A percentile compares a stretch with the other conserved stretches of the same genome.
phyloP scores from a whole-genome alignment of 805 yeast genomes.

The Komagataella pastoris region DNA sequence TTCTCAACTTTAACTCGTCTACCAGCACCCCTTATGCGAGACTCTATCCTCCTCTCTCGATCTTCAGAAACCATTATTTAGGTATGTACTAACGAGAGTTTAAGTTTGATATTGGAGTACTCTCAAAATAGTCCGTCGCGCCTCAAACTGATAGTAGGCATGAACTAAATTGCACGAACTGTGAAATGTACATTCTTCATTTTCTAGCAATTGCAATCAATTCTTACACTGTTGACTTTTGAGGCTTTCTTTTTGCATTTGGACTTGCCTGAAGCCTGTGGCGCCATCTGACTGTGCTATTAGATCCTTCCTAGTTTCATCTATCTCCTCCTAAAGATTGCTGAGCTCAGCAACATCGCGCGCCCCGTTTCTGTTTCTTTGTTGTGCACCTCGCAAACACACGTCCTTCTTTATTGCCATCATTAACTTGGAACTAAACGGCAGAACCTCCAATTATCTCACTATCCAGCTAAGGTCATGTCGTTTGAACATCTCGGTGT shows the following conservation, averaged over 20 bases:
- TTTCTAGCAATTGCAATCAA: neutral
- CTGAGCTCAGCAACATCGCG: neutral
- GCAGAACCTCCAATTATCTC: neutral
- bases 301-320: neutral
- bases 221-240: neutral
- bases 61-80: neutral
- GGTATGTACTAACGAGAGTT: neutral
- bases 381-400: neutral
- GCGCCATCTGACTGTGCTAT: too few relatives aligned
- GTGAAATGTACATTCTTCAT: too few relatives aligned
- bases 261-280: neutral
- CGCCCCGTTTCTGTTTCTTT: neutral
- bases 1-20: neutral
- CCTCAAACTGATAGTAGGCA: neutral
- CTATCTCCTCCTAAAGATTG: neutral
- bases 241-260: neutral
- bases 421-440: neutral
- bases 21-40: neutral
- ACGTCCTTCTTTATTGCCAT: neutral
- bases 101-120: neutral
- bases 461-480: constrained; percentile 1
- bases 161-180: too few relatives aligned
- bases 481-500: constrained; percentile 1
- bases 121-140: neutral
- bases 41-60: neutral